Evolutionary conservation across 768 basidiomycete genomes (phyloP), one percentile per base, ranked within the genome.

Genomic region (Lepiota venenata): DNA sequence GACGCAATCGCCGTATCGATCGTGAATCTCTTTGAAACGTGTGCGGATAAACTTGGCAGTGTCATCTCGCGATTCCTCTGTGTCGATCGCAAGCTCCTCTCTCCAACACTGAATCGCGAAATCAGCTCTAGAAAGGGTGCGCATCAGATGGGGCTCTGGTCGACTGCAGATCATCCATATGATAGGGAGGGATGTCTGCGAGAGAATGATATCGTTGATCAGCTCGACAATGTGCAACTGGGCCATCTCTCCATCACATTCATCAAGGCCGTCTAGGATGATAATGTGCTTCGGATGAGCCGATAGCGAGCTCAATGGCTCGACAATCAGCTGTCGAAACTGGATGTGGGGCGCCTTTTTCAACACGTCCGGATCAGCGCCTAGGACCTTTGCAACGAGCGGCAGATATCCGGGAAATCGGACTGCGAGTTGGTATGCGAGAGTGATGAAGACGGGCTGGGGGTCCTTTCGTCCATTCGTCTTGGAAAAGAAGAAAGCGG

Each of bases 191-290:
- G 56, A 35, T 16, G 39, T 3, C 21, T 12, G 20, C 20, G 18
- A 14, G 37, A 20, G 16, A 20, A 56, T 18, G 18, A 37, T 29
- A 2, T 49, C 39, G 16, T 41, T 22, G 16, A 61, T 51, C 7
- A 41, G 20, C 9, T 20, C 25, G 3, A 61, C 20, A 22, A 58
- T 22, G 7, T 54, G 42, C 21, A 27, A 21, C 27, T 61, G 60
- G 16, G 48, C 16, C 12, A 20, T 18, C 15, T 55, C 42, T 2
- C 52, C 57, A 11, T 37, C 25, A 40, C 60, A 61, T 15, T 61
- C 60, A 44, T 61, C 60, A n/a, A 42, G 40, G 2, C 56, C 56
- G 41, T 57, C 56, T n/a, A 57, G 47, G 20, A 47, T 22, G 44
- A 57, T 25, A 15, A 38, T 5, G 12, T 12, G 46, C 11, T 6